Base-by-base conservation (phyloP, 2,329 filamentous ascomycete genomes). In the Trichoderma simmonsii region DNA sequence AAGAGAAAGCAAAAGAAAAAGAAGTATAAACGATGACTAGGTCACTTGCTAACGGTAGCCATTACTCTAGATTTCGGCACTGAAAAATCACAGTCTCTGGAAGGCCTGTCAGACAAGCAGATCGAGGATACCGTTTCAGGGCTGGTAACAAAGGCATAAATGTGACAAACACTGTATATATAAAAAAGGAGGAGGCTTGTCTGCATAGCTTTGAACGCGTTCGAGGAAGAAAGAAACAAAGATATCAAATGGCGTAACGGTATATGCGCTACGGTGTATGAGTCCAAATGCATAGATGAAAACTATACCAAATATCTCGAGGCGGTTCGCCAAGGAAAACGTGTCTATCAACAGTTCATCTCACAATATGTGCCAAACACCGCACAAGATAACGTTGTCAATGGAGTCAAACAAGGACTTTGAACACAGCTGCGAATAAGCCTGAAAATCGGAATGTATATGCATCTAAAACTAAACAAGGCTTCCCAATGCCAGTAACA, bases 21-120 rank as follows among this genome's bases (percentile, higher is more conserved):
- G 26, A 28, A 28, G 26, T 28, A 21, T 21, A 2, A 6, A 7
- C 6, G 12, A 39, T 28, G 8, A 2, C 1, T 11, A 21, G 11
- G 21, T 1, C 15, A 3, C 14, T 1, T 56, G n/a, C 68, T 70
- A 64, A 70, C 24, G 24, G 24, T 24, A 24, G 24, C 24, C 24
- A 24, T 14, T 2, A 3, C 28, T 62, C 15, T 75, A 88, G 87
- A 88, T 54, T 84, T 88, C 71, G 88, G 88, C 74, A 82, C 83
- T 76, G 88, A 90, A 82, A 87, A 85, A 80, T 85, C 84, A 78
- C 83, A 87, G 78, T 85, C 86, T 75, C 82, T 90, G 78, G 87
- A 89, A 82, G 88, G 87, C 43, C 80, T 90, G 65, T 83, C 85
- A 68, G 88, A 89, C 77, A 88, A 89, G 82, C 84, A 90, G 80